Evolutionary conservation across 2,329 filamentous ascomycete genomes (phyloP), one percentile per base, ranked within the genome.

Genomic region (Tolypocladium amazonense): DNA sequence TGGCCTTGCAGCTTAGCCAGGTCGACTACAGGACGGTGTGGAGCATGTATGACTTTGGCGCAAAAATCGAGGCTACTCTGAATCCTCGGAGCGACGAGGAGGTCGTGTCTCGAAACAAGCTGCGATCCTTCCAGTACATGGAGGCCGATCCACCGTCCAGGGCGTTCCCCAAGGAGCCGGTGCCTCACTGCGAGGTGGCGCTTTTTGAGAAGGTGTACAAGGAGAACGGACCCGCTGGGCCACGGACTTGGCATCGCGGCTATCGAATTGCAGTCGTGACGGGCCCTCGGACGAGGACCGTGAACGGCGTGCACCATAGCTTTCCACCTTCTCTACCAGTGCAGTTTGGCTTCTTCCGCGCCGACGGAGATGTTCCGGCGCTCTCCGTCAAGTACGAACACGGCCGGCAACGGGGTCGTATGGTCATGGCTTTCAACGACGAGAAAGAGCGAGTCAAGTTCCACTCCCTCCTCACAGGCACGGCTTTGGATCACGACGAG

Each of bases 41-140:
- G 84, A 88, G 85, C 66, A 90, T 95, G 72, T 90, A 92, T 64
- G 90, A 96, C 61, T 93, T 95, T 70, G 90, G 88, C 33, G 83
- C 82, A 64, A 90, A 89, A 67, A 84, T 93, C 2, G 88, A 92
- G 68, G 80, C 81, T 33, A 89, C 85, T 57, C 78, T 96, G 50
- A 84, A 85, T 41, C 84, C 86, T 8, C 82, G 85, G 47, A 78
- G 80, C 37, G 88, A 90, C 58, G 92, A 97, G 73, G 78, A 78
- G 2, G 73, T 88, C 59, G 79, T 88, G 2, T 91, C 90, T 69
- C 84, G 87, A 66, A 81, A 84, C 9, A 86, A 83, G 1, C 76
- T 96, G 11, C 84, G 84, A 53, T 83, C 87, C 33, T 90, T 95
- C 64, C 89, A 93, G 67, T 94, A 93, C 70, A 87, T 91, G 68